Base-by-base conservation (phyloP, 2,329 filamentous ascomycete species). In the Trichoderma koningiopsis region DNA sequence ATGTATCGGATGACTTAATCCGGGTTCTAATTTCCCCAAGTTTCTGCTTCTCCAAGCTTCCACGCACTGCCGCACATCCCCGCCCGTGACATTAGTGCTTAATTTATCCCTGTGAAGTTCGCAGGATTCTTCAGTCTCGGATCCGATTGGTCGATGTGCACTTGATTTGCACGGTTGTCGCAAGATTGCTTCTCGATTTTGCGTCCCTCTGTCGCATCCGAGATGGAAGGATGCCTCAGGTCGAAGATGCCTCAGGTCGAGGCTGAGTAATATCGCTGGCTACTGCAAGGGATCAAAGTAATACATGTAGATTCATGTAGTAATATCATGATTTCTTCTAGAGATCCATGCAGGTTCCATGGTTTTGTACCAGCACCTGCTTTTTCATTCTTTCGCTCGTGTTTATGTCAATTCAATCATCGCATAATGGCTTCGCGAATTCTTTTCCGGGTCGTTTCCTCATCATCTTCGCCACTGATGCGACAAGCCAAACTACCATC, bases 341-440 rank as follows among this genome's bases (percentile, higher is more conserved):
- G 27, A 29, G 14, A 19, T 37, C n/a, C 6, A 3, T 10, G 33
- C 47, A 11, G 16, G 13, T 29, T 47, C 14, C 35, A 1, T 33
- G 22, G 43, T 29, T 13, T 43, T 14, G 24, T 27, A 24, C 27
- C 22, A 22, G 4, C 37, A 19, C n/a, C 35, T 35, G 33, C 19
- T 57, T 11, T 47, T 31, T n/a, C 8, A 16, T 31, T 24, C 14
- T 7, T 31, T 58, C n/a, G n/a, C 16, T 47, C 24, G 16, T 58
- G 33, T 31, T 43, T 2, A n/a, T 8, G 31, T 11, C 10, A 4
- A 35, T n/a, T 29, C 4, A 6, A 43, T 52, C n/a, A 31, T 6
- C 10, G 8, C 16, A 68, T 4, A 29, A 58, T 65, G 67, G 35
- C 67, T 47, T 65, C 60, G 10, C 60, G 49, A 40, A 11, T 69